A percentile compares a stretch with the other conserved stretches of the same genome.
Evolutionary conservation across 2,329 filamentous ascomycete species (phyloP).

Genomic region (Pestalotiopsis sp.): DNA sequence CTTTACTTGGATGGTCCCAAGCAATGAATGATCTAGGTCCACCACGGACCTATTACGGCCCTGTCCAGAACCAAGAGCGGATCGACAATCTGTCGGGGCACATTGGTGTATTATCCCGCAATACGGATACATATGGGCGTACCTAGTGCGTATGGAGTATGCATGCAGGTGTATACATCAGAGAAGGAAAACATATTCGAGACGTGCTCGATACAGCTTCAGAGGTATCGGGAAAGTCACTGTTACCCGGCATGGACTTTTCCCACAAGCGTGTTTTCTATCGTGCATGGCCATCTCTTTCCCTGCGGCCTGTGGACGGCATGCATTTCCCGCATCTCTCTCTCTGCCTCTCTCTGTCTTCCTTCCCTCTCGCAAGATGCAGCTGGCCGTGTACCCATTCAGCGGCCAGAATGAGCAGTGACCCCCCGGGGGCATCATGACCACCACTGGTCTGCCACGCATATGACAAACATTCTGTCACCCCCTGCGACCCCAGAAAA

Average conservation of each 20-base stretch:
- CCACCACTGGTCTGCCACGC: neutral
- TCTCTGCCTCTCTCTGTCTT: neutral
- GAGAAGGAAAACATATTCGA: neutral
- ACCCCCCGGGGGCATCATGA: neutral
- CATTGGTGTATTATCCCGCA: neutral
- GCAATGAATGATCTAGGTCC: neutral
- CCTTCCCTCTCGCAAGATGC: neutral
- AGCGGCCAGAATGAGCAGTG: neutral
- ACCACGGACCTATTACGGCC: neutral
- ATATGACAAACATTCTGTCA: neutral
- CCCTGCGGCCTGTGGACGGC: neutral
- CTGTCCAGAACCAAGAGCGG: neutral
- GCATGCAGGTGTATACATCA: neutral
- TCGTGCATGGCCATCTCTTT: neutral
- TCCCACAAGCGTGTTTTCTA: neutral
- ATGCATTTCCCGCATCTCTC: neutral
- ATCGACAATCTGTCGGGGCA: neutral
- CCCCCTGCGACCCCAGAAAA: conserved; percentile 3
- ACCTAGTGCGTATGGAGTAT: neutral
- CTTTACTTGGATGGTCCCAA: neutral
- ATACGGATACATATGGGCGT: neutral
- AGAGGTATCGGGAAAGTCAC: neutral
- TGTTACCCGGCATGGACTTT: neutral
- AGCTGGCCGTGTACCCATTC: neutral
- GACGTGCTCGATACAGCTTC: neutral